These are phyloP conservation scores for Botryotinia narcissicola DNA, from an alignment of 2,329 filamentous ascomycete species.

Conservation along the genomic window DNA sequence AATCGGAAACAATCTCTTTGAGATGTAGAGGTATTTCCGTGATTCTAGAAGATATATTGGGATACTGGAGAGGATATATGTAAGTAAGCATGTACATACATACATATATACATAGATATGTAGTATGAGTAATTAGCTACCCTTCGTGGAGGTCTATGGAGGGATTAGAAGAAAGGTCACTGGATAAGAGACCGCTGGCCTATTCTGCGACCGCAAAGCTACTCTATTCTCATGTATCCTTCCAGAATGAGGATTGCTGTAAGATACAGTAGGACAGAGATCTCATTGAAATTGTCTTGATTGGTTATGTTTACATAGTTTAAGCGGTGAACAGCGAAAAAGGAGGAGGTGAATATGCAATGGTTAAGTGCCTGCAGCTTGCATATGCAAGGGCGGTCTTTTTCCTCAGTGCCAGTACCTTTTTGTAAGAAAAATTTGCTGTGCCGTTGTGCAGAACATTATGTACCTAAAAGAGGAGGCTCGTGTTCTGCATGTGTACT, in stretches of 20 bases:
- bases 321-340: conserved; percentile 13
- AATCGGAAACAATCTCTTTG: not conserved
- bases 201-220: not conserved
- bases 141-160: not conserved
- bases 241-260: conserved; percentile 8
- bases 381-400: conserved; percentile 17
- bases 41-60: conserved; percentile 4
- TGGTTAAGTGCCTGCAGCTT: conserved; percentile 20
- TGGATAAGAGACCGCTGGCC: conserved; percentile 17
- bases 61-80: not conserved
- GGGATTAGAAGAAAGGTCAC: not conserved
- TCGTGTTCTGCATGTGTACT: conserved; percentile 9
- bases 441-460: conserved; percentile 10
- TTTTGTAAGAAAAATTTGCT: conserved; percentile 4
- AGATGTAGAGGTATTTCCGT: not conserved
- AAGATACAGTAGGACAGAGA: not conserved
- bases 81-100: not conserved
- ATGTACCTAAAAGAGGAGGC: conserved; percentile 13
- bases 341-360: conserved; percentile 20
- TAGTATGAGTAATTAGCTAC: not conserved
- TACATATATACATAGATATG: not conserved
- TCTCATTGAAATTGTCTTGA: conserved; percentile 3
- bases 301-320: conserved; percentile 8
- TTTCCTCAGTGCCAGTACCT: not conserved
- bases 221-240: not conserved